Evolutionary conservation across 495 filamentous ascomycete genomes (phyloP), one percentile per base, ranked within the genome.

Genomic region (Rostrohypoxylon terebratum): DNA sequence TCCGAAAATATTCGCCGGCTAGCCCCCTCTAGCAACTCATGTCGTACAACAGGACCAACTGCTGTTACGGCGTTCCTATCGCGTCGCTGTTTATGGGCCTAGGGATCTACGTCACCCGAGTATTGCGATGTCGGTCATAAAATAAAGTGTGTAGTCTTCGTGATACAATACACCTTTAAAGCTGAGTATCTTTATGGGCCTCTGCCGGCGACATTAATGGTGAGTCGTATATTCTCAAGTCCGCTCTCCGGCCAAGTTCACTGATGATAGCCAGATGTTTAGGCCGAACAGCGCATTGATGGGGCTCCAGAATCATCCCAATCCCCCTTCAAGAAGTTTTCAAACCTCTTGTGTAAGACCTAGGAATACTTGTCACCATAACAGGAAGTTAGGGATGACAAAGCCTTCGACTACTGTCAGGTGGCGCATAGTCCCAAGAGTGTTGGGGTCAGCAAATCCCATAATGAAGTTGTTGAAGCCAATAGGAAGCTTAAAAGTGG

Each of bases 351-450:
- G 51, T 9, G 51, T 55, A 55, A 55, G 51, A 33, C 14, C 51
- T 55, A 34, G 36, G 18, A 8, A 8, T 6, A 33, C 28, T 20
- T 36, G n/a, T 20, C 25, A 55, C 51, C 28, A 20, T 36, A 34
- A 36, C 20, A 55, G 51, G 51, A 55, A 55, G 31, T 55, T 8
- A 55, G 14, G 28, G n/a, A 55, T 36, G 51, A 55, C 51, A 36
- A 36, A 5, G 20, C 6, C 51, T 20, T 55, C 51, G 36, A 36
- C 16, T 13, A 13, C 33, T 54, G 50, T 54, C 28, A 54, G 28
- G 50, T 33, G 50, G 28, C 25, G 25, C 28, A 18, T 25, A 5
- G 14, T 31, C 28, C n/a, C 9, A 54, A 28, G 23, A 36, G 3
- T 36, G 51, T 55, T 55, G 31, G 38, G 36, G 55, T 42, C 36